Evolutionary conservation across 2,329 filamentous ascomycete genomes (phyloP).

Genomic region (Metarhizium guizhouense): DNA sequence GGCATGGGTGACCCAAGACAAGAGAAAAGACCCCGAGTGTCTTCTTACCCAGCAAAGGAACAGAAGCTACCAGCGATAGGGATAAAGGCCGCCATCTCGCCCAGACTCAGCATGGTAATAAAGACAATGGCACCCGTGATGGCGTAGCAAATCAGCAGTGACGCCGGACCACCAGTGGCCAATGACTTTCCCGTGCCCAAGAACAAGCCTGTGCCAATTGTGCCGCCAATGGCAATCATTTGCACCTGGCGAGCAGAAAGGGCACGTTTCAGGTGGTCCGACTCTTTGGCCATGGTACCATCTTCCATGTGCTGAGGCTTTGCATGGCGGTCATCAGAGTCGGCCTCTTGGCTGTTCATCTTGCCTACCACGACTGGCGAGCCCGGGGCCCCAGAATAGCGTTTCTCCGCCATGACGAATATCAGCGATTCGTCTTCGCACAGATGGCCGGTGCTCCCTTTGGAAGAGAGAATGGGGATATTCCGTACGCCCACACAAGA

Average conservation of each 20-base stretch:
- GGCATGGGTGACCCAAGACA: background rate
- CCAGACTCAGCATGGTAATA: constrained; percentile 48
- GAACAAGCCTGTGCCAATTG: constrained; percentile 53
- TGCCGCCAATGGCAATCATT: constrained; percentile 56
- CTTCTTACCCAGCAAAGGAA: constrained; percentile 31
- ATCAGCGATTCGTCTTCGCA: no score
- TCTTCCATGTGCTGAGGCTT: background rate
- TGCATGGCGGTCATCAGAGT: background rate
- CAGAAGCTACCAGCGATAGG: constrained; percentile 46
- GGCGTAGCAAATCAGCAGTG: constrained; percentile 47
- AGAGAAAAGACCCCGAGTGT: background rate
- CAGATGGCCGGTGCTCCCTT: no score
- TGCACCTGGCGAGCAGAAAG: constrained; percentile 55
- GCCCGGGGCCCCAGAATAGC: background rate
- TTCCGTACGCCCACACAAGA: background rate
- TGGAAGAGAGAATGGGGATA: background rate
- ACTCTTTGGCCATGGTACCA: constrained; percentile 6
- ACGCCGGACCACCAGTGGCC: constrained; percentile 50
- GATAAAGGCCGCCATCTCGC: constrained; percentile 50
- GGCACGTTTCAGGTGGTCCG: constrained; percentile 43
- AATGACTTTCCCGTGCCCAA: constrained; percentile 53
- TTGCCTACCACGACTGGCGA: background rate
- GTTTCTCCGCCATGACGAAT: background rate
- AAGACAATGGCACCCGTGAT: constrained; percentile 50
- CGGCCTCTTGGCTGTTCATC: background rate